Percentiles rank a stretch among this genome's conserved stretches.
Evolutionary conservation across 2,329 filamentous ascomycete species (phyloP).

Genomic region (Fusarium sp.): DNA sequence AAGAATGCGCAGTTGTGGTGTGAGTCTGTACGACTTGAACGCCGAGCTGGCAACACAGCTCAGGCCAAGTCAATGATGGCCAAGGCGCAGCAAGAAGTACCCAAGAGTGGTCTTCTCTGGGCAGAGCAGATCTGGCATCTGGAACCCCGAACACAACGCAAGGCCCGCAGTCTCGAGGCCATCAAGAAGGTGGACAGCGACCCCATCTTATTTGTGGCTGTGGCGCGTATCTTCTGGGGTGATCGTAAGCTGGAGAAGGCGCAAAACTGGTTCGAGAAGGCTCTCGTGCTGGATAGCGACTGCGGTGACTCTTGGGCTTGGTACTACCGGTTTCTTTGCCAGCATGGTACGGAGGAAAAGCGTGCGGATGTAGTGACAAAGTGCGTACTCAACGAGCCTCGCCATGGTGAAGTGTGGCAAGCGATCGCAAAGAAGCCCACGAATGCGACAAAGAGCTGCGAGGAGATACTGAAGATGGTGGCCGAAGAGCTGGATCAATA

Average conservation of each 20-base stretch:
- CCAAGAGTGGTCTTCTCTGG: constrained; percentile 89
- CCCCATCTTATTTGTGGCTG: constrained; percentile 87
- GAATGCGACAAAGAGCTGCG: constrained; percentile 79
- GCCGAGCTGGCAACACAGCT: constrained; percentile 82
- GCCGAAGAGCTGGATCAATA: constrained; percentile 62
- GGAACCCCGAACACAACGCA: constrained; percentile 90
- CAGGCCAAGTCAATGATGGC: constrained; percentile 96
- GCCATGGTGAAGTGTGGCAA: constrained; percentile 95
- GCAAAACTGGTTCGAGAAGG: constrained; percentile 97
- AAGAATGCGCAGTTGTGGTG: constrained; percentile 89
- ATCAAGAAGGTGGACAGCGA: constrained; percentile 98
- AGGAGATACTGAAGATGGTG: constrained; percentile 87
- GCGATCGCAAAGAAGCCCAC: constrained; percentile 84
- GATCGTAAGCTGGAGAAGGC: constrained; percentile 94
- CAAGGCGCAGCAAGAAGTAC: constrained; percentile 90
- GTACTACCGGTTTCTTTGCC: constrained; percentile 93
- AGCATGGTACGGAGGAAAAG: constrained; percentile 97
- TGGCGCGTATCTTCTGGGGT: constrained; percentile 95
- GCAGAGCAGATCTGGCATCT: constrained; percentile 96
- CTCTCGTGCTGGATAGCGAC: constrained; percentile 87
- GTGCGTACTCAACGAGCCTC: constrained; percentile 85
- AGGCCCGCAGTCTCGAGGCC: constrained; percentile 89
- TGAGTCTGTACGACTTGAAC: constrained; percentile 93
- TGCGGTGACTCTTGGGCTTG: constrained; percentile 95
- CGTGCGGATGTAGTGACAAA: constrained; percentile 84